phyloP scores from a whole-genome alignment of 176 grass and related monocot species.

The Alopecurus myosuroides region DNA sequence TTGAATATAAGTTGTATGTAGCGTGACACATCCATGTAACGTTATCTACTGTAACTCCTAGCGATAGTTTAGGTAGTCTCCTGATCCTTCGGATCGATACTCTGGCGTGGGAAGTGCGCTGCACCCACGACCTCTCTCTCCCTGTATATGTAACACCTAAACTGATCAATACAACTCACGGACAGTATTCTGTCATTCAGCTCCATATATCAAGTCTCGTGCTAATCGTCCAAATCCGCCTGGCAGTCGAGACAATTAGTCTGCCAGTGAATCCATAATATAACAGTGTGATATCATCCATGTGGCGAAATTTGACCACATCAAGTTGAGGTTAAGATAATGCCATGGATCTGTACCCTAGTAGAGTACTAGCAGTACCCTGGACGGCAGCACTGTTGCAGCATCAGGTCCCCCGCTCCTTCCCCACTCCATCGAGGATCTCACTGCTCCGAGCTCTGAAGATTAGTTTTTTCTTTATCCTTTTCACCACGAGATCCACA shows the following conservation, averaged over 20 bases:
- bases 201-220: too few species aligned
- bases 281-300: neutral
- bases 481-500: neutral
- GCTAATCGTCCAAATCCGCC: neutral
- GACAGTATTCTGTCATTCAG: too few species aligned
- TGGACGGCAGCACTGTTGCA: neutral
- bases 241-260: neutral
- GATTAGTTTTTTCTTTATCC: neutral
- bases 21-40: too few species aligned
- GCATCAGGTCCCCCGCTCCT: neutral
- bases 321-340: neutral
- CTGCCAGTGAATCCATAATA: neutral
- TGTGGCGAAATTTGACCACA: neutral
- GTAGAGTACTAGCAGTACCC: neutral
- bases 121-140: too few species aligned
- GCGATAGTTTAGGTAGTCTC: too few species aligned
- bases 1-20: too few species aligned
- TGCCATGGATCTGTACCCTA: neutral
- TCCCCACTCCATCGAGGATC: slow-evolving; percentile 8
- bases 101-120: too few species aligned
- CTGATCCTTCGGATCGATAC: too few species aligned
- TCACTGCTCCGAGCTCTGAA: slow-evolving; percentile 28
- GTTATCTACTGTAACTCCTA: too few species aligned
- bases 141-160: too few species aligned
- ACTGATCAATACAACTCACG: too few species aligned